Evolutionary conservation across 179 eudicot species (phyloP), one percentile per base, ranked within the genome.

Genomic region (Carnegiea gigantea): DNA sequence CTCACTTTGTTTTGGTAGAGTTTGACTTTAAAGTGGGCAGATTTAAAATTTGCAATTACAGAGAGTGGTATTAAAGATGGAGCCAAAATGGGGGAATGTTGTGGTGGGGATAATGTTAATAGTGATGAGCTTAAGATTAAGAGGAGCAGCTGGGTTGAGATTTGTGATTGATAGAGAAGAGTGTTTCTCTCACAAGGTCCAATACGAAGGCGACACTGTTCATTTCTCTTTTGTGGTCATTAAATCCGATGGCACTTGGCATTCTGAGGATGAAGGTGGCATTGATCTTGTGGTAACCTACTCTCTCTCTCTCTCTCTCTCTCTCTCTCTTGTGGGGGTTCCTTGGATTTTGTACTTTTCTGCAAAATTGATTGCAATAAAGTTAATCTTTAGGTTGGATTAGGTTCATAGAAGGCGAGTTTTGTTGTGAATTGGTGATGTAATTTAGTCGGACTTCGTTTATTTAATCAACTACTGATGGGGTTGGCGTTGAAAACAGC

Each of bases 161-260:
- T 93, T 92, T 85, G 92, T 86, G 85, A 92, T 93, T n/a, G 95
- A 93, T 78, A 91, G 90, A 86, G 95, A 89, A 80, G 98, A 93
- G 72, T 93, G 98, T 79, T 87, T 92, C 49, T 90, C 98, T 30
- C 95, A 92, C 76, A 83, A 88, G 21, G 87, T 88, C 59, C 71
- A 70, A 24, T 92, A 91, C 68, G 92, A 89, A 78, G 94, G 97
- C 5, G 97, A 93, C 62, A 90, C 83, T 18, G 86, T 92, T 76
- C 93, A 90, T 80, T 82, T 86, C 44, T 92, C 96, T 2, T 93
- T 88, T 72, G 98, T 93, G 23, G 96, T 92, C n/a, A 92, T 93
- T 72, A 90, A 92, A 84, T 78, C 87, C 68, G 93, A 93, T 57
- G 36, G 88, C 4, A 36, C 88, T 18, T 93, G 95, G 98, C 88